Evolutionary conservation across 2,329 filamentous ascomycete species (phyloP).

Genomic region (Colletotrichum paranaense): DNA sequence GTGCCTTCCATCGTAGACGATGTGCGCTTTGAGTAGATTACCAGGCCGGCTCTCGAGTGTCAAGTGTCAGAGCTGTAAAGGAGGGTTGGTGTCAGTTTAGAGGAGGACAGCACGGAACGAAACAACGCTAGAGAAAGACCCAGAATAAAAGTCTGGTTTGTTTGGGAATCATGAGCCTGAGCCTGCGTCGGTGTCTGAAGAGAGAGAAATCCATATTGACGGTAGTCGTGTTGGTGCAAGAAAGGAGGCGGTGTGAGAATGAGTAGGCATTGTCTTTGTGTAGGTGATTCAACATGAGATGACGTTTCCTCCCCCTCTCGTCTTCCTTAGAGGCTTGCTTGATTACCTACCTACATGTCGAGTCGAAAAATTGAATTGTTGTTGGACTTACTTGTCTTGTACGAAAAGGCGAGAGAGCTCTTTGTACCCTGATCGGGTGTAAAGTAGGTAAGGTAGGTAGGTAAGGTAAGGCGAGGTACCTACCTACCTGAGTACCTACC

Average conservation of each 20-base stretch:
- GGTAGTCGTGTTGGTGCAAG: not conserved
- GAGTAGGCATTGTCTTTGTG: not conserved
- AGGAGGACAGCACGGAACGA: constrained; percentile 16
- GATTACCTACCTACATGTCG: not conserved
- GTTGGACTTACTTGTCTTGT: not conserved
- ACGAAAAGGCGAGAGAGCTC: not conserved
- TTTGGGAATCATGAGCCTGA: constrained; percentile 22
- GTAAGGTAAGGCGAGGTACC: not conserved
- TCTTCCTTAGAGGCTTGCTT: not conserved
- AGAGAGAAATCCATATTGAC: not conserved
- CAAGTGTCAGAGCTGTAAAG: constrained; percentile 11
- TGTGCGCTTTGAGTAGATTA: not conserved
- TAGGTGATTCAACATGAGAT: constrained; percentile 4
- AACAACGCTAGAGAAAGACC: constrained; percentile 30
- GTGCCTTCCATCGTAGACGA: not conserved
- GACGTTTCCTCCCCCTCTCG: not conserved
- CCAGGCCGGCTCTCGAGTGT: constrained; percentile 18
- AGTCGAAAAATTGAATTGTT: not conserved
- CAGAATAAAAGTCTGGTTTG: constrained; percentile 32
- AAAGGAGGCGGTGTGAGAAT: not conserved
- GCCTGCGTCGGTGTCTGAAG: not conserved
- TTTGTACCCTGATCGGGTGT: not conserved
- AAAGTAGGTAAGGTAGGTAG: not conserved
- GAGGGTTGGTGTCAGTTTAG: not conserved
- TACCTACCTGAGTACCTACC: no score